Base-by-base conservation (phyloP, 2,329 filamentous ascomycete genomes). In the Microcyclospora pomicola region DNA sequence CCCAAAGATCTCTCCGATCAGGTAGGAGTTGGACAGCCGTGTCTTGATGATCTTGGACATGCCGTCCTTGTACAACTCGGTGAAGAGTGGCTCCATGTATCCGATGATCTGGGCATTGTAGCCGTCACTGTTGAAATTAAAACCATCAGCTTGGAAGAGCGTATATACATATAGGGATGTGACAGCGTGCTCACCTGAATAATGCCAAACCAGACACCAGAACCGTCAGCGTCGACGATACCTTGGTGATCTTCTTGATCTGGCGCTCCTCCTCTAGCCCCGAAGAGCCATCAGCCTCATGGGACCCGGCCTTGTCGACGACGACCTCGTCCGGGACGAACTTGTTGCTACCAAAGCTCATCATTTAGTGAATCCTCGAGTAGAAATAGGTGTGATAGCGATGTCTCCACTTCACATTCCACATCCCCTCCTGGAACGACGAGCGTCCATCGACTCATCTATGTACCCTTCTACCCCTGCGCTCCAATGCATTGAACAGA, bases 1-100 rank as follows among this genome's bases (percentile, higher is more conserved):
- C 36, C 71, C 71, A 36, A 73, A 54, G 39, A 73, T 71, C 53
- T 70, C 66, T 34, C 72, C 72, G 36, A 74, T 65, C 5, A 73
- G 59, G 42, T 68, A 71, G 2, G 71, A 64, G 46, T 75, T 74
- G 31, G 67, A 69, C 3, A 75, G 63, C 5, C 70, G 61, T 2
- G 65, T 61, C 49, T 68, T 68, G 48, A 71, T 67, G 48, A 71
- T 67, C 9, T 58, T 48, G 9, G 51, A 55, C 15, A 67, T 45
- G 6, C 51, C 54, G 4, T 67, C 58, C 2, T 64, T 61, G 47
- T 68, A 68, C 9, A 68, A 32, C 7, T 36, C 35, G 5, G 30
- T 36, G 45, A 35, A 60, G 2, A 68, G 49, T 5, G 65, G 53
- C 37, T 65, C 55, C 29, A 67, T 52, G 37, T 67, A 66, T 27